phyloP scores from a whole-genome alignment of 2,329 filamentous ascomycete species.

The Fusarium abutilonis region DNA sequence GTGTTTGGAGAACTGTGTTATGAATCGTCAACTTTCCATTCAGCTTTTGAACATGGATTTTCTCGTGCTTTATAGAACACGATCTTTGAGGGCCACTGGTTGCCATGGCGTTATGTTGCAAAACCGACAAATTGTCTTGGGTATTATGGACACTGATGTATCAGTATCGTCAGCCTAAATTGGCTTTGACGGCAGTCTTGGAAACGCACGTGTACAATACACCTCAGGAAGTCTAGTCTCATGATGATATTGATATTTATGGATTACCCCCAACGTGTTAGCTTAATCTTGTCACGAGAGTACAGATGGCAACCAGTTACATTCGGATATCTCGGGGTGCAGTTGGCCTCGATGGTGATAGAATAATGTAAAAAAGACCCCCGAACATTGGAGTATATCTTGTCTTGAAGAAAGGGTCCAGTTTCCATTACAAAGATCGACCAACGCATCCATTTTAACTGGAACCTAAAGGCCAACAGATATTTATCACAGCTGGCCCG shows the following conservation, averaged over 20 bases:
- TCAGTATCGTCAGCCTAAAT: neutral
- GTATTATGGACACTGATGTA: no score
- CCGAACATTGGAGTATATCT: neutral
- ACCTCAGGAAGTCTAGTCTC: no score
- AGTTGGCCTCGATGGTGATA: neutral
- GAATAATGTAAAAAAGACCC: neutral
- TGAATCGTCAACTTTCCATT: slow-evolving; percentile 35
- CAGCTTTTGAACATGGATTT: slow-evolving; percentile 16
- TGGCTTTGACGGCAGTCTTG: slow-evolving; percentile 13
- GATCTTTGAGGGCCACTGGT: slow-evolving; percentile 13
- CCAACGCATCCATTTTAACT: slow-evolving; percentile 2
- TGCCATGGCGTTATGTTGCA: neutral
- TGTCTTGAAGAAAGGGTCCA: slow-evolving; percentile 3
- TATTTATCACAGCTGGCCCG: slow-evolving; percentile 3
- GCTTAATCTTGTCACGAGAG: slow-evolving; percentile 6
- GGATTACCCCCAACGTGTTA: neutral
- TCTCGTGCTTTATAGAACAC: slow-evolving; percentile 33
- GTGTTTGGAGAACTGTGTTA: slow-evolving; percentile 42
- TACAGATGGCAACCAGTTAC: neutral
- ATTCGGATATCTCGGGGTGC: slow-evolving; percentile 29
- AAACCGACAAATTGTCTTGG: neutral
- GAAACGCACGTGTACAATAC: slow-evolving; percentile 28
- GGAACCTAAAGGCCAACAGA: slow-evolving; percentile 6
- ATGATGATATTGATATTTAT: neutral
- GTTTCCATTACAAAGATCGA: slow-evolving; percentile 11